Conservation (phyloP, 495 filamentous ascomycete genomes). For the Aspergillus saccharolyticus region DNA sequence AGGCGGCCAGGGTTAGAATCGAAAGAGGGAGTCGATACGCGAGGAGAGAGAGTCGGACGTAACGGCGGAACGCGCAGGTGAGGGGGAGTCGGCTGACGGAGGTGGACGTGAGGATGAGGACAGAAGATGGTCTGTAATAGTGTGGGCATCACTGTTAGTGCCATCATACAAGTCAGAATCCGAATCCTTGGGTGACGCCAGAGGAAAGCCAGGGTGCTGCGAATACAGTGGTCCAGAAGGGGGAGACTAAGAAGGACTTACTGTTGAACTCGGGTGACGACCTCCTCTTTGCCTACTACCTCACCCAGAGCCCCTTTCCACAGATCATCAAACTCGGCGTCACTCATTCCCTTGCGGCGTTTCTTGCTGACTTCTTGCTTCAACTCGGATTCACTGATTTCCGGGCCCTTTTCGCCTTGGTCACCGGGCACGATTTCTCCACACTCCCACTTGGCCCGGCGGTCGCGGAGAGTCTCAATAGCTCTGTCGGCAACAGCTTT, state of each 20-base stretch:
- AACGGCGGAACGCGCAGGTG: slow-evolving; percentile 81
- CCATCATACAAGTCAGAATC: slow-evolving; percentile 44
- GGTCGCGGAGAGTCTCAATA: slow-evolving; percentile 80
- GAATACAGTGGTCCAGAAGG: slow-evolving; percentile 4
- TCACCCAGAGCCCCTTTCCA: slow-evolving; percentile 86
- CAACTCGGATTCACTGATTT: slow-evolving; percentile 69
- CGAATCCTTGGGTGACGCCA: slow-evolving; percentile 26
- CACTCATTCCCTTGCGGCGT: slow-evolving; percentile 70
- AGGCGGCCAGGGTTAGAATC: slow-evolving; percentile 53
- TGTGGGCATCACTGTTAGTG: slow-evolving; percentile 76
- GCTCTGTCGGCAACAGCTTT: slow-evolving; percentile 83
- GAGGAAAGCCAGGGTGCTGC: neutral
- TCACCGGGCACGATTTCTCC: slow-evolving; percentile 66
- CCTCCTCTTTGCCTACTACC: slow-evolving; percentile 74
- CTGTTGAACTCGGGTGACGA: slow-evolving; percentile 64
- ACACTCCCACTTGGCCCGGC: slow-evolving; percentile 85
- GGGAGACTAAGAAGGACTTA: slow-evolving; percentile 52
- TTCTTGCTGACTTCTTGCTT: slow-evolving; percentile 69
- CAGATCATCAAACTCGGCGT: slow-evolving; percentile 87
- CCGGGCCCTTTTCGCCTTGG: slow-evolving; percentile 50
- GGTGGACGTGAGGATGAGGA: slow-evolving; percentile 57
- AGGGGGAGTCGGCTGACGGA: slow-evolving; percentile 87
- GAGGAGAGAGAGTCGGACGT: slow-evolving; percentile 85
- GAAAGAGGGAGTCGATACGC: slow-evolving; percentile 92
- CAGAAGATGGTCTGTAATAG: slow-evolving; percentile 59